Evolutionary conservation across 176 grass and related monocot species (phyloP).

Genomic region (Eremochloa ophiuroides): DNA sequence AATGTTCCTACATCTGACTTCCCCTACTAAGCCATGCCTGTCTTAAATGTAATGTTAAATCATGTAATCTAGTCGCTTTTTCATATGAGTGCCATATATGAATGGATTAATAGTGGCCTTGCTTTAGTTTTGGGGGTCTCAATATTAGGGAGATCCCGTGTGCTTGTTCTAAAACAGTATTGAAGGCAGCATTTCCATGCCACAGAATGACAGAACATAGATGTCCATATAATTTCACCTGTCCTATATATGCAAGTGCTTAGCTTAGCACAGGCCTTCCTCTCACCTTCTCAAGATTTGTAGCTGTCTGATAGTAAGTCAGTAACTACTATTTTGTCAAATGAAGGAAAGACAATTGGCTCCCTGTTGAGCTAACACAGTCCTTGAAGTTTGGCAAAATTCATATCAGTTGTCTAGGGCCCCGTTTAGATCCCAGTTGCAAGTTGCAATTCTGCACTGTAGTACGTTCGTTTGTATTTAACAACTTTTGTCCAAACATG

Average conservation of each 20-base stretch:
- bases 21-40: not conserved
- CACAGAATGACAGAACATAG: not conserved
- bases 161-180: not conserved
- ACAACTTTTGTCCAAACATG: no score
- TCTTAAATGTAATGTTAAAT: not conserved
- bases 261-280: not conserved
- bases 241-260: not conserved
- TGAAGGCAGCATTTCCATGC: not conserved
- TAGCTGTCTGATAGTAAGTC: not conserved
- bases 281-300: not conserved
- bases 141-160: not conserved
- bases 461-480: no score
- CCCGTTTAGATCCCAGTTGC: no score
- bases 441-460: no score
- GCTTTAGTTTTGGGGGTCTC: not conserved
- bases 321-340: not conserved
- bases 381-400: not conserved
- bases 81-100: not conserved
- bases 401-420: not conserved
- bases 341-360: not conserved
- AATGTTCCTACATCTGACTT: not conserved
- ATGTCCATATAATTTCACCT: not conserved
- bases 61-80: not conserved
- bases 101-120: not conserved
- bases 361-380: not conserved